Base-by-base conservation (phyloP, 2,329 filamentous ascomycete genomes). In the Gyromitra esculenta region DNA sequence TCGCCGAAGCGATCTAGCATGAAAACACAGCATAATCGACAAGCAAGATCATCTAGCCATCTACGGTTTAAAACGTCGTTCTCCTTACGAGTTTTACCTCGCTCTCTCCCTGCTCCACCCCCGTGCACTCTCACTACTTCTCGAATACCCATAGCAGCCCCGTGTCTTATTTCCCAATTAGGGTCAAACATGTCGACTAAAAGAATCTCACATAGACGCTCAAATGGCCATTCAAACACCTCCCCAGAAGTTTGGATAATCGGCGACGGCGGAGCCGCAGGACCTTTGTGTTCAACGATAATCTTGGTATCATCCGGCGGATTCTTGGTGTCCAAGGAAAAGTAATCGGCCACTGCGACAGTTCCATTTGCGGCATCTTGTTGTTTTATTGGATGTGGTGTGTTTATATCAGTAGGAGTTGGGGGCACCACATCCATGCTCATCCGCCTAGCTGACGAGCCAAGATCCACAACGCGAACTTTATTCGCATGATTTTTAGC, bases 1-100 rank as follows among this genome's bases (percentile, higher is more conserved):
- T 99, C 96, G 73, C 94, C 96, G 82, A 99, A 99, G 68, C 94
- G 91, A 84, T 99, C 96, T 15, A 99, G 89, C 90, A 99, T 97
- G 81, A 99, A 91, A 67, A 99, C 94, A 82, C 93, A 97, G 83
- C 94, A 95, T 63, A 99, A 88, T 35, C 96, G 92, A 81, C 94
- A 97, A n/a, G 94, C 93, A 66, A 99, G 87, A 82, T 99, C 95
- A 82, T 98, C 92, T 21, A 99, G 88, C 94, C 94, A 99, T 82
- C 87, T 88, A 77, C 91, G 89, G 81, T 98, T 99, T 57, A 92
- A 86, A 0, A 84, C 82, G 81, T 97, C 89, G 82, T 99, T 99
- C 81, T 96, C 91, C 37, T 84, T 81, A 79, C 89, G 88, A 8
- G 88, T 87, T 82, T 91, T 95, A 76, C 90, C 91, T 77, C 87